These are phyloP conservation scores for Colletotrichum lini DNA, from an alignment of 2,329 filamentous ascomycete species.

Conservation along the genomic window DNA sequence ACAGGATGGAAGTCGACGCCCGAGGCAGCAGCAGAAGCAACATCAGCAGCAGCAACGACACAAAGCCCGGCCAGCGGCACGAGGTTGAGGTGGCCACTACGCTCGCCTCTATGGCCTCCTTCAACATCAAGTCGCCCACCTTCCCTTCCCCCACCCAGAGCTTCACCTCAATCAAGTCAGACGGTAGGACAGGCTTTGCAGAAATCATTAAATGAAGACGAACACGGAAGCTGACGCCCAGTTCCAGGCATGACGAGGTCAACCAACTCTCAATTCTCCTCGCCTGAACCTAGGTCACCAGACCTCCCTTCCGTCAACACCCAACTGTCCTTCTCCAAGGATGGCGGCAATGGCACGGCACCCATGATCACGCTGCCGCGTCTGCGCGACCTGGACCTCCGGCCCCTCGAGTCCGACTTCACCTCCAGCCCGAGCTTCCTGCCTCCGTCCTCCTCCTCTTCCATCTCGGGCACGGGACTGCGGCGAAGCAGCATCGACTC, in stretches of 20 bases:
- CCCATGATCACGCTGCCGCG: slow-evolving; percentile 41
- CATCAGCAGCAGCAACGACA: background rate
- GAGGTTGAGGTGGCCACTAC: slow-evolving; percentile 40
- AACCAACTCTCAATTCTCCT: slow-evolving; percentile 39
- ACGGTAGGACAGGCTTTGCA: slow-evolving; percentile 9
- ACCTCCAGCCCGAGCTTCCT: slow-evolving; percentile 32
- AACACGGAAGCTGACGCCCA: slow-evolving; percentile 22
- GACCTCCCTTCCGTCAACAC: slow-evolving; percentile 32
- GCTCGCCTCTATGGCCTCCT: slow-evolving; percentile 40
- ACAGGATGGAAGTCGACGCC: slow-evolving; percentile 37
- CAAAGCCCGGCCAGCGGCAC: slow-evolving; percentile 33
- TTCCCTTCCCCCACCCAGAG: slow-evolving; percentile 38
- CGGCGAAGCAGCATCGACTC: slow-evolving; percentile 36
- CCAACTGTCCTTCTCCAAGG: slow-evolving; percentile 32
- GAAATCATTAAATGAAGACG: background rate
- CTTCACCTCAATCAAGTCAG: slow-evolving; percentile 36
- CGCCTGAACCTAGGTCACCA: slow-evolving; percentile 34
- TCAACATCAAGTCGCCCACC: slow-evolving; percentile 40
- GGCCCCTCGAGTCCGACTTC: slow-evolving; percentile 37
- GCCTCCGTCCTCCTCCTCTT: background rate
- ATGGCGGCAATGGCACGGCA: slow-evolving; percentile 14
- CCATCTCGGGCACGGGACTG: slow-evolving; percentile 13
- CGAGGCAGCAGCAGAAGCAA: background rate
- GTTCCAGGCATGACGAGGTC: slow-evolving; percentile 38
- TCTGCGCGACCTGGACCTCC: slow-evolving; percentile 41